Percentiles rank a stretch among this genome's conserved stretches.
phyloP scores from a whole-genome alignment of 1,284 basidiomycete genomes.

The Cyathus olla region DNA sequence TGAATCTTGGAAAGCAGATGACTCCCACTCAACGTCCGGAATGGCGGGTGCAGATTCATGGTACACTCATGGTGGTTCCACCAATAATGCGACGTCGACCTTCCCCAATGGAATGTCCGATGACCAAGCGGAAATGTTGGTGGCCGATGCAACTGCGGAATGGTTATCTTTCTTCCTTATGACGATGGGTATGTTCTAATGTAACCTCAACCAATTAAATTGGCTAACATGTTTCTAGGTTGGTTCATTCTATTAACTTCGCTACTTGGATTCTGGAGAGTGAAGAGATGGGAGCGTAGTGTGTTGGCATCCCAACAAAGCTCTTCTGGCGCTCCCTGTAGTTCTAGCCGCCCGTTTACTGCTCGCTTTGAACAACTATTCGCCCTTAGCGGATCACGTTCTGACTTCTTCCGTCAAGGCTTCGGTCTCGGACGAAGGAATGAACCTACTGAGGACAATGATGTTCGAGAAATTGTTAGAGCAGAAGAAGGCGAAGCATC shows the following conservation, averaged over 20 bases:
- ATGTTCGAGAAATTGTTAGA: conserved; percentile 25
- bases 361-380: conserved; percentile 59
- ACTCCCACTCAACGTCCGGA: conserved; percentile 43
- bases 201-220: neutral
- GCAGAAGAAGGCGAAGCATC: conserved; percentile 33
- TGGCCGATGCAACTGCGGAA: conserved; percentile 76
- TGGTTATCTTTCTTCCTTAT: conserved; percentile 96
- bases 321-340: conserved; percentile 30
- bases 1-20: conserved; percentile 30
- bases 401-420: conserved; percentile 64
- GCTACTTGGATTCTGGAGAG: conserved; percentile 91
- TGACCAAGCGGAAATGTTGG: conserved; percentile 50
- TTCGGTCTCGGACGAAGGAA: conserved; percentile 50
- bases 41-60: conserved; percentile 63
- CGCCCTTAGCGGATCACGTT: conserved; percentile 53
- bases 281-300: conserved; percentile 88
- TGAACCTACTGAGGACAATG: conserved; percentile 33
- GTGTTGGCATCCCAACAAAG: conserved; percentile 68
- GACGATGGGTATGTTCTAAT: conserved; percentile 75
- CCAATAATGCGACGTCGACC: conserved; percentile 31
- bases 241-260: conserved; percentile 95
- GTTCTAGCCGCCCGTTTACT: conserved; percentile 32
- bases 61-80: conserved; percentile 42
- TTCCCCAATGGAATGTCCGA: conserved; percentile 37
- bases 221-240: conserved; percentile 50